Evolutionary conservation across 2,329 filamentous ascomycete species (phyloP).

Genomic region (Penicillium hordei): DNA sequence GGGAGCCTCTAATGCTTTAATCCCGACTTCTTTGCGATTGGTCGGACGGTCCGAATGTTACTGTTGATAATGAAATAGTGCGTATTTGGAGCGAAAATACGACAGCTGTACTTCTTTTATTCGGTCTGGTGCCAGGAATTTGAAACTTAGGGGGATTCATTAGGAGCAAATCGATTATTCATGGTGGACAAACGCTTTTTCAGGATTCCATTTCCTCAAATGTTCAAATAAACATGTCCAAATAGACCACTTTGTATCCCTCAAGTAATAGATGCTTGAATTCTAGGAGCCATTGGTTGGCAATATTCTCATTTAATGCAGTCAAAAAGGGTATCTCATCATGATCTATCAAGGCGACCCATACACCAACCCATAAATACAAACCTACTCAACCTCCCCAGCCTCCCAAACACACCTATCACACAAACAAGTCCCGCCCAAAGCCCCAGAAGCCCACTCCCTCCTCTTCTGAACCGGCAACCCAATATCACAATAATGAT

Average conservation of each 20-base stretch:
- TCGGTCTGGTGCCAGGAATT: not conserved
- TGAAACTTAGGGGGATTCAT: not conserved
- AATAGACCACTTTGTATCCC: not conserved
- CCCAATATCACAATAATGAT: slow-evolving; percentile 89
- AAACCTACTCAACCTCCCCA: slow-evolving; percentile 14
- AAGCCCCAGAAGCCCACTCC: slow-evolving; percentile 82
- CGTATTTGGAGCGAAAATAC: slow-evolving; percentile 3
- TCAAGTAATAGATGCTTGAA: not conserved
- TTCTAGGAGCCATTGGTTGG: not conserved
- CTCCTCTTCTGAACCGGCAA: slow-evolving; percentile 75
- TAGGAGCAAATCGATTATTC: not conserved
- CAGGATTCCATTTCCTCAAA: not conserved
- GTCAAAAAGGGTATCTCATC: slow-evolving; percentile 21
- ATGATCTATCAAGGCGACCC: slow-evolving; percentile 1
- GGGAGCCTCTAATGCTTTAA: not conserved
- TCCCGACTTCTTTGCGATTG: not conserved
- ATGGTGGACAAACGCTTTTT: not conserved
- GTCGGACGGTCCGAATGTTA: not conserved
- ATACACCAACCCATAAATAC: not conserved
- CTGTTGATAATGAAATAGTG: slow-evolving; percentile 8
- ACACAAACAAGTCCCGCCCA: slow-evolving; percentile 89
- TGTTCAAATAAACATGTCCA: not conserved
- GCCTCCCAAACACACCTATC: slow-evolving; percentile 74
- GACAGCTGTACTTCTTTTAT: slow-evolving; percentile 2
- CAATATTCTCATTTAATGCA: not conserved